Evolutionary conservation across 495 filamentous ascomycete species (phyloP).

Genomic region (Penicillium arizonense): DNA sequence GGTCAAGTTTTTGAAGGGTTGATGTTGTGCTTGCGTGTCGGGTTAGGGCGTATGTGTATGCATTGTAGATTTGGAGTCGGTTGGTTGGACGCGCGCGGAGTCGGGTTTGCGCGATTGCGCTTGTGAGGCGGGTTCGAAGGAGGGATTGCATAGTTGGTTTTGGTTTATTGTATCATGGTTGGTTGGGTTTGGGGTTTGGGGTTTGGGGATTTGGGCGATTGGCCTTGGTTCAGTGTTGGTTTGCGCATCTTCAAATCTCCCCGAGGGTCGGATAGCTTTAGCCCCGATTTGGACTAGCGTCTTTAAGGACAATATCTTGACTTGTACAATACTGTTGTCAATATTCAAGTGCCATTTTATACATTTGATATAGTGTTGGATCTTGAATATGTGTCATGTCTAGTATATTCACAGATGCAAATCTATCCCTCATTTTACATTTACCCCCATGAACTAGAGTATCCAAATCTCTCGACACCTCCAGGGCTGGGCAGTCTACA

Average conservation of each 20-base stretch:
- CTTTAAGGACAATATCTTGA: background rate
- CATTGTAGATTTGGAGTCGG: constrained; percentile 8
- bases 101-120: constrained; percentile 20
- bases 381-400: too few species aligned
- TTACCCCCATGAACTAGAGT: background rate
- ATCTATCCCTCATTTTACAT: constrained; percentile 5
- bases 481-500: constrained; percentile 18
- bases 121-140: constrained; percentile 28
- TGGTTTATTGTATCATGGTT: constrained; percentile 13
- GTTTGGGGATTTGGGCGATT: background rate
- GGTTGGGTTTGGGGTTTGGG: background rate
- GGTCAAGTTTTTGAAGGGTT: constrained; percentile 48
- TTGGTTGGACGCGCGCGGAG: constrained; percentile 15
- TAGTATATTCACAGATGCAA: background rate
- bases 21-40: constrained; percentile 26
- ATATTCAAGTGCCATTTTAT: too few species aligned
- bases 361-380: too few species aligned
- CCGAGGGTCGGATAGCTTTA: constrained; percentile 17
- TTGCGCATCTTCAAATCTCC: constrained; percentile 25
- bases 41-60: constrained; percentile 8
- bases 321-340: too few species aligned
- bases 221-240: background rate
- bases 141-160: constrained; percentile 29
- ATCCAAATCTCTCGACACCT: too few species aligned
- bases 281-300: constrained; percentile 29